Evolutionary conservation across 208 protist genomes (phyloP).

Genomic region (Acanthamoeba royreba): DNA sequence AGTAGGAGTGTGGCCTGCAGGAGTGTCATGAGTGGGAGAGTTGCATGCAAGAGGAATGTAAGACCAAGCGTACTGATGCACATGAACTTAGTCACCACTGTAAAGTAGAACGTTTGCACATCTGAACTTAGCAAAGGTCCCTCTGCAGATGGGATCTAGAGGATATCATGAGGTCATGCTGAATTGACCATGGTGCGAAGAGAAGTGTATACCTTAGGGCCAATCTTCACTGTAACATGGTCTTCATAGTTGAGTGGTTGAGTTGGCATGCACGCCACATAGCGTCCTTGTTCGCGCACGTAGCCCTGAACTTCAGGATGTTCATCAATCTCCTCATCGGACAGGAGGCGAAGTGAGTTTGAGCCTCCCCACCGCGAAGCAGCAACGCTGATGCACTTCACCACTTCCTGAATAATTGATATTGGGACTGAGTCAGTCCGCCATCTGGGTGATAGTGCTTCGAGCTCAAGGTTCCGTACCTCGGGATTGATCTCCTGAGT

Average conservation of each 20-base stretch:
- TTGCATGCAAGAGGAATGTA: not conserved
- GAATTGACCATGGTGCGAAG: not conserved
- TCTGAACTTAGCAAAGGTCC: not conserved
- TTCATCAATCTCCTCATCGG: not conserved
- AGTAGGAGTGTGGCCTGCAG: not conserved
- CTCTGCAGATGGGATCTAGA: conserved; percentile 38
- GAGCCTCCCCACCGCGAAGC: not conserved
- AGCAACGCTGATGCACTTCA: not conserved
- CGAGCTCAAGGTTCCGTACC: not conserved
- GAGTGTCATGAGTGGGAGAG: not conserved
- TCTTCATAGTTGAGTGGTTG: not conserved
- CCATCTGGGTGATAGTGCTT: too few relatives aligned
- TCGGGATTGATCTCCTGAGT: conserved; percentile 39
- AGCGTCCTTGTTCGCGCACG: not conserved
- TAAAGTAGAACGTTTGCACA: not conserved
- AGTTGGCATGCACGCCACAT: not conserved
- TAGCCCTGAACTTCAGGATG: not conserved
- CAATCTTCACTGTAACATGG: conserved; percentile 36
- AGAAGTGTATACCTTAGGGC: not conserved
- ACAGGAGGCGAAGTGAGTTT: not conserved
- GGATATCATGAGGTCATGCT: not conserved
- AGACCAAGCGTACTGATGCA: not conserved
- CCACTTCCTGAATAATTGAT: conserved; percentile 34
- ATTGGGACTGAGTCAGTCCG: too few relatives aligned
- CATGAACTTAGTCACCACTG: not conserved